These are phyloP conservation scores for Aspergillus arachidicola DNA, from an alignment of 2,329 filamentous ascomycete species.

Conservation along the genomic window DNA sequence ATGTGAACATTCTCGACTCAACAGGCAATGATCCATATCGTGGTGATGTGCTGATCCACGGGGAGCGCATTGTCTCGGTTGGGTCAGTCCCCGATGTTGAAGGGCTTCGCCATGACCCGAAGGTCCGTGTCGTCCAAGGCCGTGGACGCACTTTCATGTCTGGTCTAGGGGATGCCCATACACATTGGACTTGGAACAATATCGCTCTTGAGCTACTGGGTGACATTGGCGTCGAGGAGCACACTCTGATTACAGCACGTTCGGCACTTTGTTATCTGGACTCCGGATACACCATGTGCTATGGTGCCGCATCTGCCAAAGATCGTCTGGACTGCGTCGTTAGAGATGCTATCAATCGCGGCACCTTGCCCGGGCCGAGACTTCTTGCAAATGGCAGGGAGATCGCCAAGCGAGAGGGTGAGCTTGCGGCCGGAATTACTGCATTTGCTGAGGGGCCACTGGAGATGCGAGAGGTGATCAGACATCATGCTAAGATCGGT, in stretches of 20 bases:
- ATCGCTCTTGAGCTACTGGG: constrained; percentile 47
- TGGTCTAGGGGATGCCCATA: constrained; percentile 53
- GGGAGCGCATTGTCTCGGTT: constrained; percentile 38
- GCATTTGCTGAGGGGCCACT: constrained; percentile 46
- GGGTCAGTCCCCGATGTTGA: constrained; percentile 37
- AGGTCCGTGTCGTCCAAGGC: constrained; percentile 43
- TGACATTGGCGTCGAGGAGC: constrained; percentile 50
- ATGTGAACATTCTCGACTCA: constrained; percentile 46
- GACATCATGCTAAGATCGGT: constrained; percentile 39
- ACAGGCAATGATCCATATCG: constrained; percentile 41
- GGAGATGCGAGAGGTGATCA: constrained; percentile 46
- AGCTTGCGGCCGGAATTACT: constrained; percentile 48
- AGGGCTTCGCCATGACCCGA: constrained; percentile 30
- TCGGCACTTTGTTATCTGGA: constrained; percentile 51
- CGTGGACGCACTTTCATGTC: constrained; percentile 52
- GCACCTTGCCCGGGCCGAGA: constrained; percentile 51
- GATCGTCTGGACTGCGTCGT: constrained; percentile 51
- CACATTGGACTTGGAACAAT: constrained; percentile 50
- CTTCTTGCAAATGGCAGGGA: constrained; percentile 54
- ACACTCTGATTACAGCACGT: constrained; percentile 49
- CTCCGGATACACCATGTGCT: constrained; percentile 53
- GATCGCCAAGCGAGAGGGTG: constrained; percentile 50
- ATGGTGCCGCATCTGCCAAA: constrained; percentile 52
- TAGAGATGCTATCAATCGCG: constrained; percentile 53
- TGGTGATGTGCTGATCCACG: constrained; percentile 45